Evolutionary conservation across 2,329 filamentous ascomycete genomes (phyloP).

Genomic region (Ilyonectria robusta): DNA sequence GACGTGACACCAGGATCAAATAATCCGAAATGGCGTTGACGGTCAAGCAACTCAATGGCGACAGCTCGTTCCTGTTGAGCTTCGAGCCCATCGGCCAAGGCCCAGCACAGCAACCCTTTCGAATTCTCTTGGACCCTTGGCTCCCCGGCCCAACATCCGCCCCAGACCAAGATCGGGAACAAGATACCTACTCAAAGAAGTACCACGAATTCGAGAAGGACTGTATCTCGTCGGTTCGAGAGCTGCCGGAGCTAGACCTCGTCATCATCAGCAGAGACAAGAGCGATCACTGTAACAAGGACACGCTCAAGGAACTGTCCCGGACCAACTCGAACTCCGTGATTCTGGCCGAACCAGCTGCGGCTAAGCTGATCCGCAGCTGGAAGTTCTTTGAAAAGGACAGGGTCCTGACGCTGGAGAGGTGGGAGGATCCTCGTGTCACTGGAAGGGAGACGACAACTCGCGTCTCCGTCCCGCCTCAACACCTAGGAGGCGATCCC

Average conservation of each 20-base stretch:
- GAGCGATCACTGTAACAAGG: constrained; percentile 79
- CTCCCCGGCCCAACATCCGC: constrained; percentile 73
- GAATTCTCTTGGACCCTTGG: constrained; percentile 81
- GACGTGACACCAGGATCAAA: neutral
- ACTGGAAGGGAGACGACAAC: constrained; percentile 53
- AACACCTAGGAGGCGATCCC: constrained; percentile 64
- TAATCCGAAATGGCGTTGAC: constrained; percentile 70
- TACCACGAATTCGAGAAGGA: constrained; percentile 68
- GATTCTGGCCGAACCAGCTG: constrained; percentile 76
- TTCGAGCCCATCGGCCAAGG: constrained; percentile 67
- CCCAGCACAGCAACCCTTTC: constrained; percentile 64
- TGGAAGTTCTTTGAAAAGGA: constrained; percentile 78
- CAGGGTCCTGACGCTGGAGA: constrained; percentile 60
- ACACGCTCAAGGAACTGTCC: constrained; percentile 76
- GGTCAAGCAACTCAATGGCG: constrained; percentile 74
- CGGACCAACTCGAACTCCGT: constrained; percentile 66
- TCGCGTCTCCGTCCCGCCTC: constrained; percentile 67
- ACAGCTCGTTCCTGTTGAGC: constrained; percentile 75
- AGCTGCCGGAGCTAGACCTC: constrained; percentile 60
- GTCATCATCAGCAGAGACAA: constrained; percentile 63
- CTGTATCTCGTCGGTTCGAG: constrained; percentile 65
- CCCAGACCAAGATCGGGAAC: constrained; percentile 63
- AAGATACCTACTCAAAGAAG: constrained; percentile 9
- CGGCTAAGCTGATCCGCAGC: constrained; percentile 74
- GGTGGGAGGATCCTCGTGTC: constrained; percentile 60